A percentile compares a stretch with the other conserved stretches of the same genome.
Evolutionary conservation across 805 yeast genomes (phyloP).

Genomic region (Blastobotrys parvus): DNA sequence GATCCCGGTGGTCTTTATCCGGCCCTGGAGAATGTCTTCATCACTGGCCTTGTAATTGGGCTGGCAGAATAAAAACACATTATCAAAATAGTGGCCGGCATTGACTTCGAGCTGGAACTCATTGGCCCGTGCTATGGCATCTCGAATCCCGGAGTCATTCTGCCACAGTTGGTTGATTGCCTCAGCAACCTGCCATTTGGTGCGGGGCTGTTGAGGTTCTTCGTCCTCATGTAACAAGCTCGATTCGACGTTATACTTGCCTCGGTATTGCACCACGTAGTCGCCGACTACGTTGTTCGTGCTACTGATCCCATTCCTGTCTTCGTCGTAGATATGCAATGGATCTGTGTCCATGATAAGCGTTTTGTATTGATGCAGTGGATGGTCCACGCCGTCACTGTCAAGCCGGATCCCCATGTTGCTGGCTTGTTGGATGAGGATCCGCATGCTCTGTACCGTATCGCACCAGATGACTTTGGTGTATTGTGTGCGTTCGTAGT

Average conservation of each 20-base stretch:
- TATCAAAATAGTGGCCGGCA: conserved; percentile 72
- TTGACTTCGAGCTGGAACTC: conserved; percentile 81
- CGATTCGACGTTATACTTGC: neutral
- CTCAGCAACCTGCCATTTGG: conserved; percentile 43
- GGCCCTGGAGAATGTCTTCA: conserved; percentile 77
- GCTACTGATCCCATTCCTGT: neutral
- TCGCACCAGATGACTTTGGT: conserved; percentile 90
- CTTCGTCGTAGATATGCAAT: conserved; percentile 8
- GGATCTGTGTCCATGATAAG: conserved; percentile 7
- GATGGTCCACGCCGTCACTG: conserved; percentile 44
- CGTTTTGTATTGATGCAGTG: conserved; percentile 33
- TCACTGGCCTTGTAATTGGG: conserved; percentile 64
- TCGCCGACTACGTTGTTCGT: conserved; percentile 1
- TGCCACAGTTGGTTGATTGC: conserved; percentile 68
- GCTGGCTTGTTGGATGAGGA: conserved; percentile 66
- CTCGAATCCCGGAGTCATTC: conserved; percentile 56
- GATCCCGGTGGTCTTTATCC: conserved; percentile 94
- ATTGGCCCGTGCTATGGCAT: conserved; percentile 38
- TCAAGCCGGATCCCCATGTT: conserved; percentile 54
- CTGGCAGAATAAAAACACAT: conserved; percentile 55
- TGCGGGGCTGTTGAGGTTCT: no score
- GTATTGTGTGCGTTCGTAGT: conserved; percentile 71
- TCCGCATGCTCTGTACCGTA: conserved; percentile 75
- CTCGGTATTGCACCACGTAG: conserved; percentile 2
- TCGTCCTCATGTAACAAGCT: neutral